These are phyloP conservation scores for Tricholomella constricta DNA, from an alignment of 768 basidiomycete genomes.

Conservation along the genomic window DNA sequence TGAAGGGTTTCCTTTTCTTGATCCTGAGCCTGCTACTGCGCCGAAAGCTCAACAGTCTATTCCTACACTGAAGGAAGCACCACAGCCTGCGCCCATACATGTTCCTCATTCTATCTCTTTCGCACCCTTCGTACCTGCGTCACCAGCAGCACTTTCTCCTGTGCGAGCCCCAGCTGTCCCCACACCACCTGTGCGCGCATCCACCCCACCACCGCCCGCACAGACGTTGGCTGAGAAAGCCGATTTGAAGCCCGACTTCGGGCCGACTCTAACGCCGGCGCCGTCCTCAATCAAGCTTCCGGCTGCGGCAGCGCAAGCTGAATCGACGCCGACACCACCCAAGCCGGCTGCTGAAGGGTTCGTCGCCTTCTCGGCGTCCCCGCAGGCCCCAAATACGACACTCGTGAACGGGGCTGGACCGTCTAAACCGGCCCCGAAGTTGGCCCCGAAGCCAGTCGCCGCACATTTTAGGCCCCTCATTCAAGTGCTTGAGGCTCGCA, in stretches of 20 bases:
- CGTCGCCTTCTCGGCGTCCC: background rate
- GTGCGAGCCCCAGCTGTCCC: no score
- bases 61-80: background rate
- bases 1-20: constrained; percentile 17
- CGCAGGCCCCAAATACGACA: background rate
- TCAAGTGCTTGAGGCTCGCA: constrained; percentile 5
- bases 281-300: background rate
- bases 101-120: background rate
- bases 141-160: background rate
- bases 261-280: background rate
- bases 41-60: background rate
- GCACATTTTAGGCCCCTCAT: constrained; percentile 12
- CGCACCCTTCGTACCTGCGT: background rate
- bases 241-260: background rate
- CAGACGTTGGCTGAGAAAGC: background rate
- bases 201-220: background rate
- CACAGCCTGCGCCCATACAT: background rate
- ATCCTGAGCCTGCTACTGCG: constrained; percentile 1
- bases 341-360: background rate
- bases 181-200: background rate
- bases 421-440: background rate
- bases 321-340: background rate
- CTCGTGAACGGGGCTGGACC: background rate
- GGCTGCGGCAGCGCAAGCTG: background rate
- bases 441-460: background rate